Base-by-base conservation (phyloP, 2,329 filamentous ascomycete genomes). In the Nemania serpens region DNA sequence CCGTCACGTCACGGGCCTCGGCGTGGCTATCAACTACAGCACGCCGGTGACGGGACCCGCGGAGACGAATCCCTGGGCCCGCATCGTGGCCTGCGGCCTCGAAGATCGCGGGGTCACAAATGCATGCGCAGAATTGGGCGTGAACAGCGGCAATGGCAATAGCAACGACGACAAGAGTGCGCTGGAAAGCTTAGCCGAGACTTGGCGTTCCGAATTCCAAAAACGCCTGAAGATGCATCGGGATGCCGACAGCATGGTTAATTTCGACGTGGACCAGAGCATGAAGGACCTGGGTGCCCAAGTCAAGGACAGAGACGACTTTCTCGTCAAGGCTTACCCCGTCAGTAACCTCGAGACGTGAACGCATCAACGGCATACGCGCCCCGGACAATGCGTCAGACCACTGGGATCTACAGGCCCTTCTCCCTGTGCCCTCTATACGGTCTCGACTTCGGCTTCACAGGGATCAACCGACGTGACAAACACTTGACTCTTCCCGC, bases 71-170 rank as follows among this genome's bases (percentile, higher is more conserved):
- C 83, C 84, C 1, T 87, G 84, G 84, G 75, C 75, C 45, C 83
- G 93, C 63, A 96, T 98, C 74, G 88, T 93, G n/a, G 90, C 93
- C 13, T 98, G 94, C 79, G 95, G 95, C 0, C 76, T 98, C 41
- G 87, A 89, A 63, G 93, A 90, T 22, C 91, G 90, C 77, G 81
- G 83, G 62, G 88, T 91, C 55, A 96, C 91, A n/a, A 93, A 86
- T 73, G 82, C 97, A 41, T 82, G 90, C 74, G 63, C 80, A 52
- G 73, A 70, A 39, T 62, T 62, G 15, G 33, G 63, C 34, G 20
- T 36, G 2, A 10, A 22, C 25, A 37, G 29, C 45, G 13, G 37
- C 20, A 20, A n/a, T 17, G 7, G n/a, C 39, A 20, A n/a, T 17
- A 47, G 12, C 22, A 13, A 41, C 29, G 41, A 39, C 22, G 56